These are phyloP conservation scores for Monilinia aucupariae DNA, from an alignment of 2,329 filamentous ascomycete genomes.

Conservation along the genomic window DNA sequence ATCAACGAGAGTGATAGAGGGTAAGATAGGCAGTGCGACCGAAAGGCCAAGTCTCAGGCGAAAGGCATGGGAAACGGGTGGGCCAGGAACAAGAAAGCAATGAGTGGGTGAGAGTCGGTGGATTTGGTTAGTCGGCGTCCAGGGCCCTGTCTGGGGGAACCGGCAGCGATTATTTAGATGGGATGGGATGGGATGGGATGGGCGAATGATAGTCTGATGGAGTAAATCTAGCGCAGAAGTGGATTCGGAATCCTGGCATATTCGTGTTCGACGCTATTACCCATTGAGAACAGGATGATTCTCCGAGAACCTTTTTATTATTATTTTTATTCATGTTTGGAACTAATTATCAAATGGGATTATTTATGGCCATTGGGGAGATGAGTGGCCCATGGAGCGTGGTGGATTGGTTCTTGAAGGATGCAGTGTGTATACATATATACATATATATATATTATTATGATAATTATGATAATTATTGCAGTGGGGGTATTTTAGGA, in stretches of 20 bases:
- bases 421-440: too few species aligned
- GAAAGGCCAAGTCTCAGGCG: constrained; percentile 29
- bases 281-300: constrained; percentile 13
- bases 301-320: neutral
- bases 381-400: too few species aligned
- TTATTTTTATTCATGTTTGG: too few species aligned
- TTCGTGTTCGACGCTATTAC: constrained; percentile 20
- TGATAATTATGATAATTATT: too few species aligned
- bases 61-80: constrained; percentile 22
- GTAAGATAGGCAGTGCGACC: constrained; percentile 32
- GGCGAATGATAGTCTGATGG: constrained; percentile 13
- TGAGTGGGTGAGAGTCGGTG: constrained; percentile 13
- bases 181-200: constrained; percentile 23
- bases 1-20: constrained; percentile 32
- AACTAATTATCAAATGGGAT: too few species aligned
- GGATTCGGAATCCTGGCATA: constrained; percentile 2
- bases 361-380: neutral
- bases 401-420: too few species aligned
- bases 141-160: constrained; percentile 28
- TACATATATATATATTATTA: too few species aligned
- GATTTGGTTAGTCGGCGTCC: constrained; percentile 16
- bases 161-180: constrained; percentile 20
- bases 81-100: constrained; percentile 30
- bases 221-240: constrained; percentile 20
- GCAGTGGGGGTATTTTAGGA: neutral